Percentiles rank a stretch among this genome's conserved stretches.
These are phyloP conservation scores for Metarhizium guizhouense DNA, from an alignment of 2,329 filamentous ascomycete species.

Conservation along the genomic window DNA sequence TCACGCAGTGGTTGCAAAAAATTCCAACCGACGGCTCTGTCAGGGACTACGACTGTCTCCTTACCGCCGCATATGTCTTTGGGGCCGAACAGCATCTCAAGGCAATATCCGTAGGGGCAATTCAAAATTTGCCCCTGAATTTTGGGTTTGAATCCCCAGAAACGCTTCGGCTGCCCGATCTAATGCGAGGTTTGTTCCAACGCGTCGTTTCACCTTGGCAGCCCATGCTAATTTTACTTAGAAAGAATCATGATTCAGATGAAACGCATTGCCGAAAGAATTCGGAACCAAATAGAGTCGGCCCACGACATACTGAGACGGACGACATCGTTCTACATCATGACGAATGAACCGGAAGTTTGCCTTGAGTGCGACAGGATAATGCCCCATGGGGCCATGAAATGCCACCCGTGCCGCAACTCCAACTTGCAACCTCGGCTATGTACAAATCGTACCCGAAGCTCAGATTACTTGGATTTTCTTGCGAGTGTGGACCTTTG, in stretches of 20 bases:
- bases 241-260: not conserved
- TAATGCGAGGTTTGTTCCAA: not conserved
- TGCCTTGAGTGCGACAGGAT: not conserved
- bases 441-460: not conserved
- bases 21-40: not conserved
- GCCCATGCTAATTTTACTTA: too few species aligned
- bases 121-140: not conserved
- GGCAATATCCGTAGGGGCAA: not conserved
- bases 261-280: not conserved
- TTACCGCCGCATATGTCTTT: not conserved
- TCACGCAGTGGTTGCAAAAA: not conserved
- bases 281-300: not conserved
- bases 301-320: not conserved
- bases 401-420: not conserved
- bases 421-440: not conserved
- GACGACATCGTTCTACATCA: not conserved
- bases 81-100: not conserved
- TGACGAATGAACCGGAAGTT: not conserved
- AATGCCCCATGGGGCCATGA: not conserved
- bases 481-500: not conserved
- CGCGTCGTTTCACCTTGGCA: too few species aligned
- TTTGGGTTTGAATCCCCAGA: not conserved
- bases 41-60: not conserved
- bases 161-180: too few species aligned
- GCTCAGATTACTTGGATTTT: not conserved